These are phyloP conservation scores for Myxozyma sirexii DNA, from an alignment of 805 yeast genomes.

Conservation along the genomic window DNA sequence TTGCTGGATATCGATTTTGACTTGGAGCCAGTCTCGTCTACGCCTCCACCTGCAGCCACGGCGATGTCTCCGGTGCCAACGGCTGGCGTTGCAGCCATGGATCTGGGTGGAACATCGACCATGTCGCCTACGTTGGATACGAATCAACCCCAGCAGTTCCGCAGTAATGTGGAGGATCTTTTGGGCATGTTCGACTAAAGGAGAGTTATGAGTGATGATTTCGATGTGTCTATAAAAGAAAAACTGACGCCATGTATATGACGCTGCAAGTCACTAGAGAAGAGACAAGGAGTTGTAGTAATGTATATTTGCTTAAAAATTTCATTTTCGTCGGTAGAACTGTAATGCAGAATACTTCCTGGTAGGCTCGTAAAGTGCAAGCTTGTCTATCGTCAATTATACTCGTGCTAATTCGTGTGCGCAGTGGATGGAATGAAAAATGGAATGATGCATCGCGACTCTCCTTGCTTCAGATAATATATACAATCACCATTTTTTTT, in stretches of 20 bases:
- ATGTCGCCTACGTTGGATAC: conserved; percentile 35
- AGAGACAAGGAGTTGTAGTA: not conserved
- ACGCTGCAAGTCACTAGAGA: not conserved
- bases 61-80: conserved; percentile 28
- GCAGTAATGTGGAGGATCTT: conserved; percentile 34
- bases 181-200: conserved; percentile 32
- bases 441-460: too few relatives aligned
- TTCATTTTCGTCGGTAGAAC: not conserved
- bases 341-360: too few relatives aligned
- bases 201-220: too few relatives aligned
- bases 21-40: conserved; percentile 40
- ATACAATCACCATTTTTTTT: too few relatives aligned
- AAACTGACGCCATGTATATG: not conserved
- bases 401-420: too few relatives aligned
- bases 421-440: too few relatives aligned
- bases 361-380: too few relatives aligned
- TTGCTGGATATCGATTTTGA: conserved; percentile 84
- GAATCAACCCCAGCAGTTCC: conserved; percentile 28
- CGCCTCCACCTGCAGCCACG: conserved; percentile 33
- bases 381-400: too few relatives aligned
- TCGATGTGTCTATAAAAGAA: too few relatives aligned
- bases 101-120: conserved; percentile 50
- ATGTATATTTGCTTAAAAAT: not conserved
- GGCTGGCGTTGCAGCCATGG: conserved; percentile 69
- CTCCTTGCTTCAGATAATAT: too few relatives aligned